Percentiles rank a stretch among this genome's conserved stretches.
These are phyloP conservation scores for Suillus variegatus DNA, from an alignment of 768 basidiomycete species.

Conservation along the genomic window DNA sequence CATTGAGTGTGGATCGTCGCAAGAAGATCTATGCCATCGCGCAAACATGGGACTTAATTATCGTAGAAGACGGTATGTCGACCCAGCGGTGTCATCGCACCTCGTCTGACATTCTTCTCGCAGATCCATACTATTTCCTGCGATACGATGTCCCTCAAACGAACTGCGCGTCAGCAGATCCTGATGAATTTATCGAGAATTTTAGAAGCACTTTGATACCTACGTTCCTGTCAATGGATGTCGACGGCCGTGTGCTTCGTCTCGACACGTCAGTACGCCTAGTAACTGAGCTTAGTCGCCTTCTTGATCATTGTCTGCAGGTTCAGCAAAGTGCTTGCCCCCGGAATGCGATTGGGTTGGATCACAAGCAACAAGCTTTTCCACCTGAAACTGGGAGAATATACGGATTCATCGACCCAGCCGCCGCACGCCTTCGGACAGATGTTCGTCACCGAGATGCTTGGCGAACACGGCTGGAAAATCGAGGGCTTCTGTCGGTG, in stretches of 20 bases:
- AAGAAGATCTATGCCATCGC: conserved; percentile 42
- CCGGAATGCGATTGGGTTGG: conserved; percentile 48
- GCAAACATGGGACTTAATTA: conserved; percentile 44
- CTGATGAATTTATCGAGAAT: conserved; percentile 19
- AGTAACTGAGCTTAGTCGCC: conserved; percentile 1
- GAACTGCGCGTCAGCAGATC: conserved; percentile 2
- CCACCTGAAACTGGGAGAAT: conserved; percentile 33
- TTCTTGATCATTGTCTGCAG: conserved; percentile 12
- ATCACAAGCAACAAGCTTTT: conserved; percentile 38
- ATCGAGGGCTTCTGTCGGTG: conserved; percentile 39
- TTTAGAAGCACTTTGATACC: conserved; percentile 27
- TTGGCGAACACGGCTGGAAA: conserved; percentile 38
- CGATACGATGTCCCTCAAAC: conserved; percentile 30
- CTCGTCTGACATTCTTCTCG: conserved; percentile 7
- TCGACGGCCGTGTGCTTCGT: conserved; percentile 41
- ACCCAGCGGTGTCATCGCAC: background rate
- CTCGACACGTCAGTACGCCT: conserved; percentile 34
- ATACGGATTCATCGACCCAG: conserved; percentile 40
- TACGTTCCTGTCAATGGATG: conserved; percentile 39
- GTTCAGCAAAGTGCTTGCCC: conserved; percentile 46
- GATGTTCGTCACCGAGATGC: conserved; percentile 39
- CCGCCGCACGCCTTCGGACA: conserved; percentile 46
- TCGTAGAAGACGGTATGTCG: conserved; percentile 37
- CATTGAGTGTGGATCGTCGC: conserved; percentile 39
- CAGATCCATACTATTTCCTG: conserved; percentile 46